Evolutionary conservation across 2,329 filamentous ascomycete genomes (phyloP), one percentile per base, ranked within the genome.

Genomic region (Cladophialophora carrionii): DNA sequence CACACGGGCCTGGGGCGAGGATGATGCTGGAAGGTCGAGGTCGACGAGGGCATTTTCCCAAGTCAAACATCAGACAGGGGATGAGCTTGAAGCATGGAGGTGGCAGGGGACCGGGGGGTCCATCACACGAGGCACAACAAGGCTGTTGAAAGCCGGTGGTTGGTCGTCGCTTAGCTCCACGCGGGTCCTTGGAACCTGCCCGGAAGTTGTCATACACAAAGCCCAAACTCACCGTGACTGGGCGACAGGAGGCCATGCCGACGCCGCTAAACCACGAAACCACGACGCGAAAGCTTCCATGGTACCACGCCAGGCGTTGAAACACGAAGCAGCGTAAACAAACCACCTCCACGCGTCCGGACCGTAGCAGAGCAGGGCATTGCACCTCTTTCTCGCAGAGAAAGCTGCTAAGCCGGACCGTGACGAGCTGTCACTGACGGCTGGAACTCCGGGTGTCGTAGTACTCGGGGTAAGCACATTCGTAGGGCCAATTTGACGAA

Each of bases 61-160:
- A 24, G 65, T 65, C 62, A 64, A 63, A 67, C 65, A 62, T n/a
- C n/a, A 37, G 62, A 64, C 67, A 67, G 57, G 67, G 64, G 61
- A 67, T 26, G 55, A 41, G 57, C 66, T 37, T 58, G 57, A 26
- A 65, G 57, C 29, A 48, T 32, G 41, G 49, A 55, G 37, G 57
- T 41, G 32, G 46, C 41, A 48, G 55, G 53, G 64, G 52, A 43
- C 49, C 54, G 43, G 51, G 57, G 63, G 48, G 41, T 34, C 34
- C 43, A 51, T 51, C 31, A 64, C 54, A 64, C 64, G 57, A 66
- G 64, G 54, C 59, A 61, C 58, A 61, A 61, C 58, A 48, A 65
- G 54, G 54, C 29, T 62, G 43, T 51, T n/a, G 57, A 52, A 52
- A 37, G 3, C 24, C 26, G 58, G 58, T 65, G 60, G 55, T 62